Evolutionary conservation across 352 stramenopile genomes (phyloP).

Genomic region (Phytophthora pisi): DNA sequence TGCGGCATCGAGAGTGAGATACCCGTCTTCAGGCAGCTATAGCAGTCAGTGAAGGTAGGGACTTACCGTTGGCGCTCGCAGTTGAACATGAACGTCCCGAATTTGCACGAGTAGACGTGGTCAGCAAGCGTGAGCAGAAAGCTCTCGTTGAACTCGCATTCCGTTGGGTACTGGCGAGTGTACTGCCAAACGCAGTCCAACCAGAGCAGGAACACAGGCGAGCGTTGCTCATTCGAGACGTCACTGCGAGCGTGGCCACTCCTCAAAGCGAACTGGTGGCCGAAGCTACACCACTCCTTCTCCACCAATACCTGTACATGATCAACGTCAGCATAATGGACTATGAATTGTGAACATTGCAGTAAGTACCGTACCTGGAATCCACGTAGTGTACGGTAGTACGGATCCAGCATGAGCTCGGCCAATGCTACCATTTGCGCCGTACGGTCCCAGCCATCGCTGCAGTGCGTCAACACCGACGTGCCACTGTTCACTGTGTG

Average conservation of each 20-base stretch:
- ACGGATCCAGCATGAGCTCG: constrained; percentile 97
- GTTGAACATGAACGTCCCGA: constrained; percentile 98
- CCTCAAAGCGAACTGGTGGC: constrained; percentile 96
- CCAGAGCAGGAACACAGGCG: constrained; percentile 99
- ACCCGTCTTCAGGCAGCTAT: too few species aligned
- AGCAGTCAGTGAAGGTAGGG: background rate
- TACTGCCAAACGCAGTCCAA: constrained; percentile 99
- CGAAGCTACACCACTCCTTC: constrained; percentile 99
- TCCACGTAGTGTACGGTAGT: constrained; percentile 97
- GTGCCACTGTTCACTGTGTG: constrained; percentile 93
- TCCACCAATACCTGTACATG: constrained; percentile 89
- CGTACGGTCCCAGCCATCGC: constrained; percentile 99
- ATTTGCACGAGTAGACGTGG: constrained; percentile 97
- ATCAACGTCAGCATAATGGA: background rate
- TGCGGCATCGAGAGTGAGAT: background rate
- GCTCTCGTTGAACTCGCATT: constrained; percentile 97
- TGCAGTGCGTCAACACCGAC: constrained; percentile 98
- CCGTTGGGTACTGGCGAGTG: constrained; percentile 94
- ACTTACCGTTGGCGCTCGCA: constrained; percentile 88
- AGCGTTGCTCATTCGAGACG: constrained; percentile 92
- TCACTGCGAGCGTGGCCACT: constrained; percentile 93
- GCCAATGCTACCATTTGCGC: constrained; percentile 95
- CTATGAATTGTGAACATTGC: background rate
- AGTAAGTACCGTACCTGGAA: constrained; percentile 86
- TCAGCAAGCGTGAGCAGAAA: constrained; percentile 94